Base-by-base conservation (phyloP, 495 filamentous ascomycete species). In the Viridothelium virens region DNA sequence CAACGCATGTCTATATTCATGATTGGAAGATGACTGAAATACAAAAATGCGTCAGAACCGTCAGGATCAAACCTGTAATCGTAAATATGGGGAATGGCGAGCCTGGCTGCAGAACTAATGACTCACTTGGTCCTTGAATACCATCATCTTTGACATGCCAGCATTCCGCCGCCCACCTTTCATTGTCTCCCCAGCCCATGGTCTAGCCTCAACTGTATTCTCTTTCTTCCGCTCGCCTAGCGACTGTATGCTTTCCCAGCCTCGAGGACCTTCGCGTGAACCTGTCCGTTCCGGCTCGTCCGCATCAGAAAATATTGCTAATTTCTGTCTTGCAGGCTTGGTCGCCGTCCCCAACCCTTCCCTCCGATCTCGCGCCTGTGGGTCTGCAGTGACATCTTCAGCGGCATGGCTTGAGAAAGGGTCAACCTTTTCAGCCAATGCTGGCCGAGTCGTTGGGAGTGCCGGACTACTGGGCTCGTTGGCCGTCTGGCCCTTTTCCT, bases 121-220 rank as follows among this genome's bases (percentile, higher is more conserved):
- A 85, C 92, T 86, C 87, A 97, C 94, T 89, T 89, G 84, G 82
- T 98, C 94, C 80, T 91, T 91, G 82, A 96, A 98, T 25, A 97
- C 84, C 72, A 87, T 79, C 85, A 98, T 85, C 80, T 97, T 98
- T 62, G 89, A 82, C 39, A 81, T 82, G 56, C 84, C 87, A 65
- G 78, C 84, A 71, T 87, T 83, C 74, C 89, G 91, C 72, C 90
- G 94, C 18, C 89, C 89, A 18, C 86, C 87, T 77, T 94, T 91
- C 77, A 97, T 76, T 41, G 88, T 96, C 79, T 97, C 91, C 38
- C 94, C 94, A 25, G 82, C 88, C 92, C 92, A 97, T 18, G 93
- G 92, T 76, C 87, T 91, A 18, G 92, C 84, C 76, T 93, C 91
- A 71, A 93, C 78, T 33, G 81, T 80, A 68, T 98, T 98, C 75